Base-by-base conservation (phyloP, 306 rosid genomes). In the Malus fusca region DNA sequence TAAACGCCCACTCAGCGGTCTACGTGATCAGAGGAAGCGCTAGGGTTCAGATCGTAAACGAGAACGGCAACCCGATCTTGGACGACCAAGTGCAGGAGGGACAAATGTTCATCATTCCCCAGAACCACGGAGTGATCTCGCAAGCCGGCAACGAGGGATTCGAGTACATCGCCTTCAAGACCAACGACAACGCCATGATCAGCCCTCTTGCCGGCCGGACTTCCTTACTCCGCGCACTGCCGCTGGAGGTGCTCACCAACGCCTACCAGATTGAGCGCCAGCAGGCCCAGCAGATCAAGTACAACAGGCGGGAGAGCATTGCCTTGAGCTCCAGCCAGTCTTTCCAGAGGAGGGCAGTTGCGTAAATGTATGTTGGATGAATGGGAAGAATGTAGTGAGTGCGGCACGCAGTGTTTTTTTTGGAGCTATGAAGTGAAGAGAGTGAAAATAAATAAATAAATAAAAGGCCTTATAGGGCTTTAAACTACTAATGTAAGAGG, bases 1-100 rank as follows among this genome's bases (percentile, higher is more conserved):
- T 61, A 15, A 81, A 88, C 19, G 88, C 96, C 1, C 87, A 90
- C 78, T 67, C 73, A 15, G 30, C 85, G 0, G 14, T 86, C 28
- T 87, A 86, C 79, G 93, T 33, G n/a, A 71, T 73, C 0, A 84
- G 81, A 58, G 97, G 97, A 11, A 14, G 74, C 11, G 96, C 87
- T 21, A 74, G 79, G 30, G 75, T 86, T 2, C 90, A 80, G 58
- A 83, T 90, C 30, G 92, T 90, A 23, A 84, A 92, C 68, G 18
- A 73, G 83, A 30, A 40, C 7, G 94, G 96, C 0, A 75, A 79
- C 2, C 2, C 80, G 0, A 78, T 93, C 23, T 86, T 77, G 31
- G 76, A 88, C 22, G 87, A 73, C 0, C 83, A 89, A 68, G 71
- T 90, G 0, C 69, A 67, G 46, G 72, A 72, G 66, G 91, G 87